Percentiles rank a stretch among this genome's conserved stretches.
Evolutionary conservation across 73 alveolate species (phyloP).

Genomic region (Urostyla sp.): DNA sequence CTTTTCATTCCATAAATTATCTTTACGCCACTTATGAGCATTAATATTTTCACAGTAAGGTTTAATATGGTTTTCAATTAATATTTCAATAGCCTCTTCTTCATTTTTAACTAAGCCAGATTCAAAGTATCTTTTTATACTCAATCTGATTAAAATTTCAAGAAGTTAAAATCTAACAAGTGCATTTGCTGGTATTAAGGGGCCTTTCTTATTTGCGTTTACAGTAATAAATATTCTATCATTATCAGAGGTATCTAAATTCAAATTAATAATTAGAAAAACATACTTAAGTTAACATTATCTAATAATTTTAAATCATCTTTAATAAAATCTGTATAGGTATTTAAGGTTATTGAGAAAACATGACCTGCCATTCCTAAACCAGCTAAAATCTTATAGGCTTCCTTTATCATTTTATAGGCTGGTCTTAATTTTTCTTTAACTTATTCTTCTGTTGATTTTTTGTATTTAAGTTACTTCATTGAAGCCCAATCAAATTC

Average conservation of each 20-base stretch:
- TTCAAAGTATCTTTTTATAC: conserved; percentile 27
- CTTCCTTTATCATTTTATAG: conserved; percentile 22
- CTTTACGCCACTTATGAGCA: conserved; percentile 55
- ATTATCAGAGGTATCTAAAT: conserved; percentile 51
- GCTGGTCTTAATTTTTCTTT: conserved; percentile 35
- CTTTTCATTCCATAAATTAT: conserved; percentile 54
- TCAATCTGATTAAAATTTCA: conserved; percentile 52
- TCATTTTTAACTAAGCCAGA: conserved; percentile 54
- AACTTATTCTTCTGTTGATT: conserved; percentile 25
- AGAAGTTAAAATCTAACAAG: conserved; percentile 56
- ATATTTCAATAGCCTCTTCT: not conserved
- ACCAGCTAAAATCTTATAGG: conserved; percentile 39
- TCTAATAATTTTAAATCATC: conserved; percentile 35
- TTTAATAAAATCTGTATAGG: conserved; percentile 52
- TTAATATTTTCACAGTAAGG: not conserved
- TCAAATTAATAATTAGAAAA: too few species aligned
- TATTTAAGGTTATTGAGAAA: conserved; percentile 46
- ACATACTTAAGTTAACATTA: conserved; percentile 35
- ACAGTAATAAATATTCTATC: conserved; percentile 58
- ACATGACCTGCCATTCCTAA: conserved; percentile 39
- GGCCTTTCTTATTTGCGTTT: conserved; percentile 46
- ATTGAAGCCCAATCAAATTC: conserved; percentile 87
- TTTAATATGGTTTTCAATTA: not conserved
- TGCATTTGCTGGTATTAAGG: conserved; percentile 59
- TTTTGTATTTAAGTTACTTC: conserved; percentile 48